phyloP scores from a whole-genome alignment of 371 early-diverging fungal species.

The Mortierella sp. region DNA sequence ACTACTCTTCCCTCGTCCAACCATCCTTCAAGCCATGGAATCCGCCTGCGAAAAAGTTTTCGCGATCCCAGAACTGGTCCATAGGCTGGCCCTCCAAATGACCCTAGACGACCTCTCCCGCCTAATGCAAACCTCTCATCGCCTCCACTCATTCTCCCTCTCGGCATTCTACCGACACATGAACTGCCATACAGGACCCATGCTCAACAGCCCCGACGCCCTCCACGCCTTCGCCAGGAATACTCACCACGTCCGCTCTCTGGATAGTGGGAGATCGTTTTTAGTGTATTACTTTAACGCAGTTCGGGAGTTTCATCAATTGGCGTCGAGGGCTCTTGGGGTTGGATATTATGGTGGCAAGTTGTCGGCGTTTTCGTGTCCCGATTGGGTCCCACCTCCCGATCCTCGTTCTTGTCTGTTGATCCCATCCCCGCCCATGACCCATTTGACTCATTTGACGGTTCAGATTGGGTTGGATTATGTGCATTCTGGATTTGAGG shows the following conservation, averaged over 20 bases:
- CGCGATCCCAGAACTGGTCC: neutral
- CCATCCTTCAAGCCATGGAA: neutral
- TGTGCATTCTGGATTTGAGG: neutral
- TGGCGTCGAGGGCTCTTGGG: neutral
- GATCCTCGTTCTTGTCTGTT: neutral
- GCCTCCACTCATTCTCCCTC: neutral
- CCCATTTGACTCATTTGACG: neutral
- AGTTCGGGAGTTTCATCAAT: neutral
- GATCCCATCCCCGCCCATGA: constrained; percentile 7
- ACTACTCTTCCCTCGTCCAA: neutral
- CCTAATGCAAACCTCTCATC: constrained; percentile 2
- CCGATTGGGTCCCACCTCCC: neutral
- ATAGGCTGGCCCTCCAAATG: neutral
- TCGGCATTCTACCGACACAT: neutral
- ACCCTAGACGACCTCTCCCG: neutral
- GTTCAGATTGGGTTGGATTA: constrained; percentile 3
- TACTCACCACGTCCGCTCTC: neutral
- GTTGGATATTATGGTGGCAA: neutral
- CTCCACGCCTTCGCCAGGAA: neutral
- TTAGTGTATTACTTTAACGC: neutral
- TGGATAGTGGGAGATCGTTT: neutral
- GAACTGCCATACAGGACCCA: neutral
- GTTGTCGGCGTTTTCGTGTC: neutral
- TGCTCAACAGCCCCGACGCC: neutral
- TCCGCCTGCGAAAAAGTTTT: neutral